These are phyloP conservation scores for Boletus semigastroideus DNA, from an alignment of 1,284 basidiomycete species.

Conservation along the genomic window DNA sequence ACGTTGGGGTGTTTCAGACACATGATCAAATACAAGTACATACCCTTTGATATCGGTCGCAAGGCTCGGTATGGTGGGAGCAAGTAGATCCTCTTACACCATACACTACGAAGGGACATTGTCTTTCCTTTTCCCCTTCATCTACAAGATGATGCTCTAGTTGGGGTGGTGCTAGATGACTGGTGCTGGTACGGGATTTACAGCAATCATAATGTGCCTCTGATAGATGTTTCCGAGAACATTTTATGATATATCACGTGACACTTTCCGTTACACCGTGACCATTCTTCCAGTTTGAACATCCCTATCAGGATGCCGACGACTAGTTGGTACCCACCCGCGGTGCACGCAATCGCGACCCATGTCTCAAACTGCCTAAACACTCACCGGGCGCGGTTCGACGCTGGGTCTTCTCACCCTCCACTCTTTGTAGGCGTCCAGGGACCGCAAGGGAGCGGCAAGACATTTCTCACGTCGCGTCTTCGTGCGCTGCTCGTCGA, in stretches of 20 bases:
- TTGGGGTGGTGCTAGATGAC: constrained; percentile 22
- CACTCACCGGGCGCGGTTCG: constrained; percentile 27
- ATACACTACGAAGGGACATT: constrained; percentile 1
- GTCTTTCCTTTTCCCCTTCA: constrained; percentile 1
- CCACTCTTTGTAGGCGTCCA: constrained; percentile 80
- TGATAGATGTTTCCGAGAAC: constrained; percentile 6
- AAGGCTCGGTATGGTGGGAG: constrained; percentile 72
- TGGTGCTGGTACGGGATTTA: constrained; percentile 32
- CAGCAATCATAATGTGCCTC: constrained; percentile 24
- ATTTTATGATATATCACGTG: constrained; percentile 19
- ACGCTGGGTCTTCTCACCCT: constrained; percentile 13
- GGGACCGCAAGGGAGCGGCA: constrained; percentile 86
- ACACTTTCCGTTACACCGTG: background rate
- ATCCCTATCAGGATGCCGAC: constrained; percentile 16
- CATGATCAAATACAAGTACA: constrained; percentile 98
- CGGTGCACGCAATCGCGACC: constrained; percentile 40
- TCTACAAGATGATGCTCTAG: constrained; percentile 9
- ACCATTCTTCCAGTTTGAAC: background rate
- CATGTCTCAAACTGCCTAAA: constrained; percentile 45
- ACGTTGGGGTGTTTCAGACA: constrained; percentile 54
- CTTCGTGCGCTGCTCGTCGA: constrained; percentile 51
- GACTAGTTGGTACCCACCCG: constrained; percentile 14
- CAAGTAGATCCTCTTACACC: constrained; percentile 18
- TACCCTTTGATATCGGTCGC: constrained; percentile 90
- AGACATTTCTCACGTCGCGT: constrained; percentile 66